Conservation (phyloP, 2,329 filamentous ascomycete species). For the Ceratocystiopsis sp. region DNA sequence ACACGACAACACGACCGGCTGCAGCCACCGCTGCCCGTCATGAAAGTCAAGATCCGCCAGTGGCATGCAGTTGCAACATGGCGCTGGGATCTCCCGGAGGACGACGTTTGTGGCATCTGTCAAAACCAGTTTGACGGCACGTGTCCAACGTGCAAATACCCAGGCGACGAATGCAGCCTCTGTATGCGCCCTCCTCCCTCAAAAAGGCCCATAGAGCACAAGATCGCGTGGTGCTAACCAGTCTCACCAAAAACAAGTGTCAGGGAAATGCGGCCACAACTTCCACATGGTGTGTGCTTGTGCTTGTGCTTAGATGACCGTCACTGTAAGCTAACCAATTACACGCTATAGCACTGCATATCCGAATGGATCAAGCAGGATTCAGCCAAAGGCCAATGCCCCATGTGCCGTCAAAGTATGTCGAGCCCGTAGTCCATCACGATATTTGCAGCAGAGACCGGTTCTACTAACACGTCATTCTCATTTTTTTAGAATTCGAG, state of each 20-base stretch:
- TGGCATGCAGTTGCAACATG: constrained; percentile 93
- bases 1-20: background rate
- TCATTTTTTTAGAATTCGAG: background rate
- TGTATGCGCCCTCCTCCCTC: constrained; percentile 35
- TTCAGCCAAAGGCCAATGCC: constrained; percentile 80
- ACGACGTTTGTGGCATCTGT: constrained; percentile 97
- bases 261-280: constrained; percentile 90
- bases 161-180: constrained; percentile 86
- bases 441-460: background rate
- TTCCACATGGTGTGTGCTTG: constrained; percentile 66
- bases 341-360: constrained; percentile 62
- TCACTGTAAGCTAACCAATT: background rate
- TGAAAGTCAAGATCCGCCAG: constrained; percentile 90
- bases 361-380: constrained; percentile 93
- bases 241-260: constrained; percentile 37
- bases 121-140: constrained; percentile 96
- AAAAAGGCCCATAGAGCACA: too few relatives aligned
- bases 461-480: background rate
- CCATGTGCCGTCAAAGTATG: constrained; percentile 91
- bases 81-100: constrained; percentile 94
- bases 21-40: constrained; percentile 21
- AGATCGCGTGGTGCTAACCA: background rate
- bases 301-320: too few relatives aligned
- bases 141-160: constrained; percentile 94
- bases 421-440: background rate